Evolutionary conservation across 192 early-diverging fungal genomes (phyloP), one percentile per base, ranked within the genome.

Genomic region (Coemansia asiatica): DNA sequence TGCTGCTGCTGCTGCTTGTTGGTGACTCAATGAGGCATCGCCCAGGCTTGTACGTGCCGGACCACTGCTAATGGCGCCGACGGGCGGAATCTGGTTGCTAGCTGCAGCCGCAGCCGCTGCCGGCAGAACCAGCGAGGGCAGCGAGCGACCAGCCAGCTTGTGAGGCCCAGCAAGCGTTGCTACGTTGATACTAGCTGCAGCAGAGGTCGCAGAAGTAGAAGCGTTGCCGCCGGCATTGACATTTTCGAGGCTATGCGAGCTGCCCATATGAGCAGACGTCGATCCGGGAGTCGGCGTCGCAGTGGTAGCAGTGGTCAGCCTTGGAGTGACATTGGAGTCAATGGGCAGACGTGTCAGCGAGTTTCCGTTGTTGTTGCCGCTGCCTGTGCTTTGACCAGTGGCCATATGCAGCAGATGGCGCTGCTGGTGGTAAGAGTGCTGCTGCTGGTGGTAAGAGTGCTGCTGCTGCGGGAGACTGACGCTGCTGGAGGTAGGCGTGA

Each of bases 241-340:
- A 25, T 57, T 60, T n/a, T 80, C 78, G 23, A 74, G 33, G 62
- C 68, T 60, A 46, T 75, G 78, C 29, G 68, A 66, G 21, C 64
- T 57, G 21, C 72, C 36, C 46, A 80, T 36, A 12, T 75, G 69
- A 1, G 78, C 63, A 5, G 69, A 66, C 33, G 72, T 59, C 27
- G 78, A 81, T 12, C 72, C 72, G 18, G 75, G 75, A 7, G 75
- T 76, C 1, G 78, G 78, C n/a, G 78, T 81, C 4, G 78, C 72
- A 5, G 71, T 76, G 27, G 78, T 72, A 2, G 72, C 78, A 9
- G 56, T 75, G 0, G 78, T 81, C 56, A 81, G 63, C 33, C 69
- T 71, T 9, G 78, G 78, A 22, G 78, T 75, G 3, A 68, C 64
- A 50, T 75, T 75, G 10, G 66, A 56, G 44, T 81, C 78, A 16